Percentiles rank a stretch among this genome's conserved stretches.
These are phyloP conservation scores for Geranomyces michiganensis DNA, from an alignment of 192 early-diverging fungal species.

Conservation along the genomic window DNA sequence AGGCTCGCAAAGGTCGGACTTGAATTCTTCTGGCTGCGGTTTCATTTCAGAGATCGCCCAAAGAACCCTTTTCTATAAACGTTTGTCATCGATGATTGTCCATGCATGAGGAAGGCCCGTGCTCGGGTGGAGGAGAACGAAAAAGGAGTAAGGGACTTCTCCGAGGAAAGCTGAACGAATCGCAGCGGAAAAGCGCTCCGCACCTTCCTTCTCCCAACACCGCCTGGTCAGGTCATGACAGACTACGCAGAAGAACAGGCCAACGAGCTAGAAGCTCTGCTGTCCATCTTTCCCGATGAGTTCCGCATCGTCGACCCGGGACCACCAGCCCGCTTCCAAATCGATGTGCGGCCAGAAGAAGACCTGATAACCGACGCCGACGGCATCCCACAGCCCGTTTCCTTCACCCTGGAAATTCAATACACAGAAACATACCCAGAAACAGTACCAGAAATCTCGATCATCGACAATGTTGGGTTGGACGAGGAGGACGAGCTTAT, in stretches of 20 bases:
- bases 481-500: slow-evolving; percentile 46
- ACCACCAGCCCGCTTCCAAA: slow-evolving; percentile 35
- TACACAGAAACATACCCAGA: slow-evolving; percentile 50
- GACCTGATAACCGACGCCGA: slow-evolving; percentile 28
- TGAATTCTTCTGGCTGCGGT: too few relatives aligned
- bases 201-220: too few relatives aligned
- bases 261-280: slow-evolving; percentile 51
- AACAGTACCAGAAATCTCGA: slow-evolving; percentile 34
- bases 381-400: background rate
- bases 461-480: slow-evolving; percentile 30
- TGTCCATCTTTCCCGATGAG: slow-evolving; percentile 55
- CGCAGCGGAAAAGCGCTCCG: too few relatives aligned
- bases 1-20: too few relatives aligned
- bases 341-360: slow-evolving; percentile 29
- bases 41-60: too few relatives aligned
- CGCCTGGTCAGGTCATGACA: too few relatives aligned
- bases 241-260: slow-evolving; percentile 41
- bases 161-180: too few relatives aligned
- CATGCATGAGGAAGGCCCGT: too few relatives aligned
- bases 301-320: slow-evolving; percentile 39
- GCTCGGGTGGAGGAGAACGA: too few relatives aligned
- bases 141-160: too few relatives aligned
- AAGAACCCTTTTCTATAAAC: too few relatives aligned
- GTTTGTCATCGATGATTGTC: too few relatives aligned
- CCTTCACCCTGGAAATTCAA: slow-evolving; percentile 57